Evolutionary conservation across 768 basidiomycete genomes (phyloP), one percentile per base, ranked within the genome.

Genomic region (Tylopilus sp.): DNA sequence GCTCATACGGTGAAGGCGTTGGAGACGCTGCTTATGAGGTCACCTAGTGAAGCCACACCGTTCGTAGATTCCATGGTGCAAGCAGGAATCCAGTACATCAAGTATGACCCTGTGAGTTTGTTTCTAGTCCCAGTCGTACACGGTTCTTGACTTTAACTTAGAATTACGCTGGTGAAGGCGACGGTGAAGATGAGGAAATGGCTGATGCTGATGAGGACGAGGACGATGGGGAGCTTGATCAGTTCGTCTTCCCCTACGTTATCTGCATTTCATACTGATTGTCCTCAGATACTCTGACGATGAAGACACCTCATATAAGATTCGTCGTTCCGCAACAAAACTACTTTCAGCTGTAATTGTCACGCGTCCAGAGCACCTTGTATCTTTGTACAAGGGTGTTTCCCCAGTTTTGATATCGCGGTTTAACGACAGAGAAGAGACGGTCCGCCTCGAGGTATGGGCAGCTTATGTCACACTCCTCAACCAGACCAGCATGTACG

Each of bases 261-360:
- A 25, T 9, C 19, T 45, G 13, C 50, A 33, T 33, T 29, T 3
- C 10, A 24, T 57, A 48, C 14, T 45, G 40, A 56, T 41, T 13
- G 28, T 24, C 33, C 48, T 25, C 58, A 95, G 92, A 57, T 98
- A 97, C 69, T 93, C 92, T 7, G 97, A 99, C 61, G 97, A 99
- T 53, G 97, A 98, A 69, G 97, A 99, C 65, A 91, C 89, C 12
- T 98, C 96, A 0, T 98, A 97, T 81, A 98, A 98, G 71, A 92
- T 97, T 52, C 87, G 97, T 58, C 85, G 97, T 41, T 87, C 92
- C 8, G 87, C 97, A 8, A 92, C 94, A 17, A 98, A 98, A 68
- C 76, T 98, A 4, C 78, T 98, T 16, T 75, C 86, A 26, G 88
- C 90, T 7, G 76, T 97, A 44, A 86, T 98, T 52, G 84, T 82